Evolutionary conservation across 495 filamentous ascomycete species (phyloP).

Genomic region (Oleoguttula mirabilis): DNA sequence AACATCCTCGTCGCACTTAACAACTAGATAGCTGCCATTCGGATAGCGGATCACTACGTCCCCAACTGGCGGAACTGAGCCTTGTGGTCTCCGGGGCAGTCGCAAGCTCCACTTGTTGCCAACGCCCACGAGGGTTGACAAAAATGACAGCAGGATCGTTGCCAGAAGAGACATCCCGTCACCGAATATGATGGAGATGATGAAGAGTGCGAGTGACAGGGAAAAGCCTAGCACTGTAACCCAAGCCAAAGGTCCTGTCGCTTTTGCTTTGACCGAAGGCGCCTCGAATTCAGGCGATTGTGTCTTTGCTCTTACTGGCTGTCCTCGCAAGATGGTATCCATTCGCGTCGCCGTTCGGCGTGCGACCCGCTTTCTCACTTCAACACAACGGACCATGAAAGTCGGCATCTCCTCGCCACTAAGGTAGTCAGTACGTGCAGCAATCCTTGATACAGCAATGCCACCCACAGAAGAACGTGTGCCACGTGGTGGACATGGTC

Average conservation of each 20-base stretch:
- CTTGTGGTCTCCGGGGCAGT: conserved; percentile 20
- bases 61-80: conserved; percentile 12
- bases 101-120: conserved; percentile 33
- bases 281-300: background rate
- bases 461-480: conserved; percentile 29
- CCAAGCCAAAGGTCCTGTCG: conserved; percentile 28
- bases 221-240: conserved; percentile 31
- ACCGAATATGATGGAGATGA: conserved; percentile 24
- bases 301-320: conserved; percentile 3
- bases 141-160: conserved; percentile 32
- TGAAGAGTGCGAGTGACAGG: conserved; percentile 29
- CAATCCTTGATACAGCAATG: too few relatives aligned
- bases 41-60: conserved; percentile 32
- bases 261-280: conserved; percentile 24
- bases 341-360: background rate
- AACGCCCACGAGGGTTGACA: conserved; percentile 34
- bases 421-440: background rate
- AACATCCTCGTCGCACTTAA: conserved; percentile 30
- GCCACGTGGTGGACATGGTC: conserved; percentile 29
- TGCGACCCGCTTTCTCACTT: conserved; percentile 22
- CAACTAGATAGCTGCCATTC: conserved; percentile 30
- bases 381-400: conserved; percentile 31
- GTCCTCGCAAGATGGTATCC: background rate
- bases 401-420: conserved; percentile 3
- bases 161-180: conserved; percentile 37